phyloP scores from a whole-genome alignment of 1,284 basidiomycete species.

The Gymnopus androsaceus region DNA sequence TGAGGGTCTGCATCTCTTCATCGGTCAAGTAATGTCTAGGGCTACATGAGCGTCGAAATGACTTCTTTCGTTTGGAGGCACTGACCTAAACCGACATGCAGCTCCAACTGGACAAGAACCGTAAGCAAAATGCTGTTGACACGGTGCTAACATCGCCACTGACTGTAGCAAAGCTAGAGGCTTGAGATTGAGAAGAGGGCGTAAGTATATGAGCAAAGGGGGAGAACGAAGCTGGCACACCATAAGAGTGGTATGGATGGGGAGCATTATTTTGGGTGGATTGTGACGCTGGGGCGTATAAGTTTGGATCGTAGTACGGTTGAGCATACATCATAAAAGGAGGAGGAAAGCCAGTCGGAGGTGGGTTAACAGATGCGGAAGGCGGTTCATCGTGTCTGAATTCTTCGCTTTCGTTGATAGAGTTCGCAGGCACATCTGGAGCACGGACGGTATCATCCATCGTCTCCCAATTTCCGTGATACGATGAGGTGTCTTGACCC shows the following conservation, averaged over 20 bases:
- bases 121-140: conserved; percentile 2
- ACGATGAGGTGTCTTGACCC: too few species aligned
- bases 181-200: too few species aligned
- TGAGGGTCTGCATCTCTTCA: conserved; percentile 4
- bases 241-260: background rate
- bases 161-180: too few species aligned
- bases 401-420: background rate
- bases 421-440: too few species aligned
- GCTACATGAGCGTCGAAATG: too few species aligned
- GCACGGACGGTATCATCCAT: too few species aligned
- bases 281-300: background rate
- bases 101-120: conserved; percentile 8
- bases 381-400: background rate
- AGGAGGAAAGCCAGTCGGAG: background rate
- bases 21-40: conserved; percentile 7
- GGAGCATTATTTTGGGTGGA: background rate
- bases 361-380: background rate
- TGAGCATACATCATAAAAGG: background rate
- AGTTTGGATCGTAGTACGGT: conserved; percentile 4
- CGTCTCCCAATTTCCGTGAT: too few species aligned
- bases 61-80: too few species aligned
- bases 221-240: background rate
- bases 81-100: conserved; percentile 8
- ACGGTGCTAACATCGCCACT: background rate
- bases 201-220: background rate